These are phyloP conservation scores for Apiospora saccharicola DNA, from an alignment of 2,329 filamentous ascomycete species.

Conservation along the genomic window DNA sequence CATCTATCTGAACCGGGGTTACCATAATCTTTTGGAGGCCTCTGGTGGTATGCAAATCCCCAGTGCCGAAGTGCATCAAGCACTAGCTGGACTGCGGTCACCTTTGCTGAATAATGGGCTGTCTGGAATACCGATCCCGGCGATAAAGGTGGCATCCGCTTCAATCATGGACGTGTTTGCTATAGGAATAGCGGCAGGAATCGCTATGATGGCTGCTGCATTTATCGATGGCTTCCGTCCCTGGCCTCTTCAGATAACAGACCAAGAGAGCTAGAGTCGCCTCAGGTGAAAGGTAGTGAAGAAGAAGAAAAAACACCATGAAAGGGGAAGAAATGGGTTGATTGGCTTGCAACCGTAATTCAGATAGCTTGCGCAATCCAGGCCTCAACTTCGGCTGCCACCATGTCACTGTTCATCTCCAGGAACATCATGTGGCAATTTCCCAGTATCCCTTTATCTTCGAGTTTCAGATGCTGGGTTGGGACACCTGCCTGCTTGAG, in stretches of 20 bases:
- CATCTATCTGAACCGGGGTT: not conserved
- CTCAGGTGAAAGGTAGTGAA: not conserved
- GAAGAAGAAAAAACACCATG: not conserved
- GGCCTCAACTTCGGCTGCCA: conserved; percentile 40
- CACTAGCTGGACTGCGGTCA: not conserved
- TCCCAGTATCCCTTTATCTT: conserved; percentile 48
- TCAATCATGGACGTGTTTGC: not conserved
- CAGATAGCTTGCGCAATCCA: conserved; percentile 35
- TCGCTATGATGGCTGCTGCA: not conserved
- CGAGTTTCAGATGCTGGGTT: conserved; percentile 46
- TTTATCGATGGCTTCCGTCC: conserved; percentile 13
- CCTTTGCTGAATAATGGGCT: not conserved
- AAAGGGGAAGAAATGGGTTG: not conserved
- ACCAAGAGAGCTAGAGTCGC: not conserved
- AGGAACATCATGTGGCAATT: conserved; percentile 59
- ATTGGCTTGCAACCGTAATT: not conserved
- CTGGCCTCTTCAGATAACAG: not conserved
- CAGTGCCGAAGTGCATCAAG: not conserved
- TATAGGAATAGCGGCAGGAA: not conserved
- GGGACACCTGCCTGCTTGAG: conserved; percentile 51
- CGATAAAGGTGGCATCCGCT: not conserved
- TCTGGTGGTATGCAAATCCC: not conserved
- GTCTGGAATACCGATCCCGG: not conserved
- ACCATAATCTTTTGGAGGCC: conserved; percentile 2
- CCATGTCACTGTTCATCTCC: conserved; percentile 55